phyloP scores from a whole-genome alignment of 495 filamentous ascomycete species.

The Oidiodendron maius region DNA sequence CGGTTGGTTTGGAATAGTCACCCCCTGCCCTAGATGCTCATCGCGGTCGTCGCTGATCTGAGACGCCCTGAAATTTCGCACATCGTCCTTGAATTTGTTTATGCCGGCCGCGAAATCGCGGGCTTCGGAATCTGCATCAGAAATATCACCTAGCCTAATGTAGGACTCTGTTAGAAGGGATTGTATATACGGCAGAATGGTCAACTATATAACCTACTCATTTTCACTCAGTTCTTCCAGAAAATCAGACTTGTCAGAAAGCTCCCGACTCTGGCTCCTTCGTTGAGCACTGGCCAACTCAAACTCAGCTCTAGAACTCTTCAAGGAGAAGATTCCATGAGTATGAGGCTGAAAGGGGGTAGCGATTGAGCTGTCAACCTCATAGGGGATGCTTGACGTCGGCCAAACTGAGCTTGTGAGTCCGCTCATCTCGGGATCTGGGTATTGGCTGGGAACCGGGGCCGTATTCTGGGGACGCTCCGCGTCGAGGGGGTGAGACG shows the following conservation, averaged over 20 bases:
- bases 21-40: background rate
- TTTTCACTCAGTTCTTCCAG: background rate
- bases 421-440: constrained; percentile 7
- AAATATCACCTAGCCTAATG: constrained; percentile 18
- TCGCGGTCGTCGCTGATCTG: background rate
- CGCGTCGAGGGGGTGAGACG: too few species aligned
- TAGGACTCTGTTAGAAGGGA: background rate
- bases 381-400: too few species aligned
- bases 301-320: constrained; percentile 2
- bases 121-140: constrained; percentile 31
- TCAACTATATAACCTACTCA: background rate
- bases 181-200: background rate
- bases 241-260: background rate
- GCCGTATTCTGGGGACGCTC: too few species aligned
- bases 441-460: constrained; percentile 5
- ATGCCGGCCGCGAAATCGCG: constrained; percentile 29
- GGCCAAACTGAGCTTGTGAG: background rate
- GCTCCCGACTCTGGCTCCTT: constrained; percentile 2
- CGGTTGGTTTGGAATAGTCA: background rate
- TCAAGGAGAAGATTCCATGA: background rate
- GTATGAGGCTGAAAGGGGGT: background rate
- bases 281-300: background rate
- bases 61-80: constrained; percentile 21
- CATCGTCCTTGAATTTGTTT: constrained; percentile 27
- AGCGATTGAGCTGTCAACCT: too few species aligned